phyloP scores from a whole-genome alignment of 2,329 filamentous ascomycete genomes.

The Claviceps purpurea region DNA sequence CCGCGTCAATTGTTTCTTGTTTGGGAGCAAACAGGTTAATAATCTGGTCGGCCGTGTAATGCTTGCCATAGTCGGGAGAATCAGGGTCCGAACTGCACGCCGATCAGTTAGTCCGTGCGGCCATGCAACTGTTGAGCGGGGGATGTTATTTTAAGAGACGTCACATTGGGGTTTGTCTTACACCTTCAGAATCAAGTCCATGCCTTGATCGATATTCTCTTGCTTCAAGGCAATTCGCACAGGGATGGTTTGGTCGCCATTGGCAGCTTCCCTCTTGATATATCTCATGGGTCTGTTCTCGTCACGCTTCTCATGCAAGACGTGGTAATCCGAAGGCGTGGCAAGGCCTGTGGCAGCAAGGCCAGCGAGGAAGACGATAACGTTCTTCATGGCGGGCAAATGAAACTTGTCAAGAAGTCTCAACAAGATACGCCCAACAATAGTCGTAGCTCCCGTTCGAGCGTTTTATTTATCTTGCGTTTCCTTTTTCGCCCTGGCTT shows the following conservation, averaged over 20 bases:
- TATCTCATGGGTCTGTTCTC: constrained; percentile 10
- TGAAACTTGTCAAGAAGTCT: not conserved
- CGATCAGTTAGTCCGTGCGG: not conserved
- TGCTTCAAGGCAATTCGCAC: constrained; percentile 31
- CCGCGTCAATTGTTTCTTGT: constrained; percentile 31
- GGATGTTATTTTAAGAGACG: not conserved
- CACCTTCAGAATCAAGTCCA: constrained; percentile 29
- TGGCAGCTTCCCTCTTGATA: constrained; percentile 12
- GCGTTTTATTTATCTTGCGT: too few relatives aligned
- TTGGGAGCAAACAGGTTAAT: constrained; percentile 28
- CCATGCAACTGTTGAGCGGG: too few relatives aligned
- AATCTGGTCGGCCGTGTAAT: constrained; percentile 31
- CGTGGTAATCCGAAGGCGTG: constrained; percentile 10
- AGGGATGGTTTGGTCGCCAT: constrained; percentile 14
- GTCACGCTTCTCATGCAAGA: constrained; percentile 21
- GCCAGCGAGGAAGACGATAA: constrained; percentile 9
- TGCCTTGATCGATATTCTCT: constrained; percentile 30
- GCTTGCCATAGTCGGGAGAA: constrained; percentile 31
- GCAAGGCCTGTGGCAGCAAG: constrained; percentile 9
- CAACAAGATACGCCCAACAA: not conserved
- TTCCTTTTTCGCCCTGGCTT: not conserved
- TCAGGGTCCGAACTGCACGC: constrained; percentile 22
- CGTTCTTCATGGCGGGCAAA: constrained; percentile 9
- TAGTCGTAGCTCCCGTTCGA: not conserved
- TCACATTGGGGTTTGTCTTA: constrained; percentile 3